These are phyloP conservation scores for Basidioascus undulatus DNA, from an alignment of 768 basidiomycete species.

Conservation along the genomic window DNA sequence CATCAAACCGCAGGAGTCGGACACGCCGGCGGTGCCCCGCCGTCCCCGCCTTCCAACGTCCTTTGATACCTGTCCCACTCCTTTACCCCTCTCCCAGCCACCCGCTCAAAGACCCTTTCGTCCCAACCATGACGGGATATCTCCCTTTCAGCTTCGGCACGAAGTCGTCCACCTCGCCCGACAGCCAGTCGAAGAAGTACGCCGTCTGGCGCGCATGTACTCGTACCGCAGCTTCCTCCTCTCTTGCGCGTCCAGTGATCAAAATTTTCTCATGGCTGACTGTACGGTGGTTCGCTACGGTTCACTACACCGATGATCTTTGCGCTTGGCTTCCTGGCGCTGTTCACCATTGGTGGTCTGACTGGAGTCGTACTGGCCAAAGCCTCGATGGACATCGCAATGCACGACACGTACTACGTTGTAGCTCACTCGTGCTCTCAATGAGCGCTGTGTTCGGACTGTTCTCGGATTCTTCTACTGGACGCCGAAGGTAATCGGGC, in stretches of 20 bases:
- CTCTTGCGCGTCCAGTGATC: background rate
- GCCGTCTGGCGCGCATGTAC: too few relatives aligned
- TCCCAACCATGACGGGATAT: too few relatives aligned
- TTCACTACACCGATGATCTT: conserved; percentile 7
- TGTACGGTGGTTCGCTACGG: conserved; percentile 2
- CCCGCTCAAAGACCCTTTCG: too few relatives aligned
- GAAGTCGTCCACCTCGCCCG: too few relatives aligned
- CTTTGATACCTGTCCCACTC: too few relatives aligned
- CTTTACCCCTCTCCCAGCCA: too few relatives aligned
- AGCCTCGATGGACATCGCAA: conserved; percentile 9
- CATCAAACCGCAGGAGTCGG: too few relatives aligned
- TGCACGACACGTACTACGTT: conserved; percentile 7
- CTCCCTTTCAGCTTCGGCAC: too few relatives aligned
- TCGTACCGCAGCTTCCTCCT: too few relatives aligned
- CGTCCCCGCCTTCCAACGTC: too few relatives aligned
- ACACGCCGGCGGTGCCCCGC: too few relatives aligned
- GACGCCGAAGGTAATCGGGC: conserved; percentile 9
- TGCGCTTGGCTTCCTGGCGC: conserved; percentile 8
- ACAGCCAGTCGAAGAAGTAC: too few relatives aligned
- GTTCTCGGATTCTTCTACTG: conserved; percentile 11
- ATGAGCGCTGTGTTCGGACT: conserved; percentile 11
- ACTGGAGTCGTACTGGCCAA: conserved; percentile 10
- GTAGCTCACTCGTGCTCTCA: conserved; percentile 9
- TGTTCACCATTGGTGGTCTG: conserved; percentile 10
- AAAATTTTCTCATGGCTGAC: conserved; percentile 1